These are phyloP conservation scores for Paecilomyces niveus DNA, from an alignment of 2,329 filamentous ascomycete genomes.

Conservation along the genomic window DNA sequence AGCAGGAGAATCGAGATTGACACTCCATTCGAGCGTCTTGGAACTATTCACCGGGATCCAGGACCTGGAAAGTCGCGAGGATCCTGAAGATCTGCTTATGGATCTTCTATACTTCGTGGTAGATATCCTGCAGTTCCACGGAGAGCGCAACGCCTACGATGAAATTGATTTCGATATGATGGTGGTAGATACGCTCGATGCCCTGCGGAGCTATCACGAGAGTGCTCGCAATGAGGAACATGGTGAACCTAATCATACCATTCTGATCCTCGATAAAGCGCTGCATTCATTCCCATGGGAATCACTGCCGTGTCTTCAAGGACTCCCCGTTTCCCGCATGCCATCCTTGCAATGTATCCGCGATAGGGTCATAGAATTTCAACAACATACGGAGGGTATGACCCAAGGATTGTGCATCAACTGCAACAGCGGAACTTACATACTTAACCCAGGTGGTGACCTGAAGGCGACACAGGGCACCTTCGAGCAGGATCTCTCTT, in stretches of 20 bases:
- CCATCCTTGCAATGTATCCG: constrained; percentile 79
- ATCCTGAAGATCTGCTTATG: constrained; percentile 82
- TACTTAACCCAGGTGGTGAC: constrained; percentile 85
- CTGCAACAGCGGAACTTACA: constrained; percentile 50
- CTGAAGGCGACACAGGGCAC: constrained; percentile 70
- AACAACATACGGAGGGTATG: constrained; percentile 13
- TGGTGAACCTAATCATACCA: constrained; percentile 54
- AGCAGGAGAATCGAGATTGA: constrained; percentile 45
- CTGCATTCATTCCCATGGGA: constrained; percentile 95
- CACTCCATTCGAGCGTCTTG: constrained; percentile 61
- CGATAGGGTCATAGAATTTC: constrained; percentile 59
- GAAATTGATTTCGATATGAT: constrained; percentile 94
- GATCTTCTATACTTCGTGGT: constrained; percentile 95
- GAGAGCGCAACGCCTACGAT: constrained; percentile 92
- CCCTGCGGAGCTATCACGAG: constrained; percentile 69
- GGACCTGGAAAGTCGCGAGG: constrained; percentile 60
- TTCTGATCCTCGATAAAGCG: constrained; percentile 84
- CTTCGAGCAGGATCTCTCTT: constrained; percentile 60
- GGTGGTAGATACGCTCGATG: constrained; percentile 80
- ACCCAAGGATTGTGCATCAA: constrained; percentile 42
- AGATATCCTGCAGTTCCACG: constrained; percentile 93
- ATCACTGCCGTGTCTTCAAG: constrained; percentile 77
- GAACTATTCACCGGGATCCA: constrained; percentile 86
- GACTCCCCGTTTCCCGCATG: constrained; percentile 73
- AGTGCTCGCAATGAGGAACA: constrained; percentile 30